Base-by-base conservation (phyloP, 805 yeast genomes). In the Teunomyces tritomae region DNA sequence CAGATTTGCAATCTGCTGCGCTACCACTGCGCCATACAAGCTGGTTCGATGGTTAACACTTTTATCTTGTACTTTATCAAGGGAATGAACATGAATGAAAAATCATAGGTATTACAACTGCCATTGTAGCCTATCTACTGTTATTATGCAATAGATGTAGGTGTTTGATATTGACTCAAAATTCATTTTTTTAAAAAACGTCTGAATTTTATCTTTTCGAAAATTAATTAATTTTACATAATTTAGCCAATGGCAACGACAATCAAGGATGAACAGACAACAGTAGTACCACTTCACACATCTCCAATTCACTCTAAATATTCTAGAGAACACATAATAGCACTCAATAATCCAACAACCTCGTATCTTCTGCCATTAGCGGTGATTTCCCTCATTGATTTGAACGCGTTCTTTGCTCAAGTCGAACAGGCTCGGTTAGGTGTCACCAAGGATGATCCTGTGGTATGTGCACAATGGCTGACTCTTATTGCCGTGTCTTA, bases 1-100 rank as follows among this genome's bases (percentile, higher is more conserved):
- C 87, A 86, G 96, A 88, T 87, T 87, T 88, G 96, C 96, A 88
- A 88, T 88, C 96, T 85, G 89, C 90, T 86, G 94, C 95, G 91
- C 92, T 87, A 87, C 95, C 94, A 84, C 94, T 87, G 91, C 90
- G 94, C 95, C 90, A 87, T 77, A 79, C 84, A 76, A 78, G 83
- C 85, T 56, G 27, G 29, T 47, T 40, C 28, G 35, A 32, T 17
- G 28, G n/a, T 8, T 8, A n/a, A 8, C 8, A 7, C 0, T 5
- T 0, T 32, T 32, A 5, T 32, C 14, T 20, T 20, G 5, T 7
- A 13, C 9, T 32, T 32, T 32, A 13, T 6, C 24, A 5, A 20
- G 24, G 24, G 5, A 20, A 5, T 20, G 5, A 20, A 20, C 5
- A 0, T 20, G 5, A 1, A 4, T 20, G 24, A 20, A 3, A 20